Base-by-base conservation (phyloP, 805 yeast genomes). In the Ogataea nonfermentans region DNA sequence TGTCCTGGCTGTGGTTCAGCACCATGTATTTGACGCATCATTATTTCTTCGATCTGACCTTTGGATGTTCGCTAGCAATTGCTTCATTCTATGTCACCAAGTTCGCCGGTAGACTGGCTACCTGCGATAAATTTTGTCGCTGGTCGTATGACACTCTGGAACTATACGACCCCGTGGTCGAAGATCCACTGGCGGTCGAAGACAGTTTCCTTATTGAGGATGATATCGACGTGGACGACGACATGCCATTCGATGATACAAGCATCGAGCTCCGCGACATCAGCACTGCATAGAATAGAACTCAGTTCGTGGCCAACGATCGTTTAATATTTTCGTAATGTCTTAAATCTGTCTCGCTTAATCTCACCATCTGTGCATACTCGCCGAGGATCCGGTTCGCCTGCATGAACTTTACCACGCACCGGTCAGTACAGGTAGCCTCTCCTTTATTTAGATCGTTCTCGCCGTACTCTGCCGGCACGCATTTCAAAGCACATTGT, bases 21-120 rank as follows among this genome's bases (percentile, higher is more conserved):
- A 93, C 98, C 11, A 91, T 91, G 99, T 91, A 91, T 63, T 73
- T 91, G 56, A 91, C 97, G 0, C 99, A 91, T 64, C 99, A 91
- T 65, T 91, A 91, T 62, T 93, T 93, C 57, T 79, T 91, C 44
- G 98, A 91, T 60, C 76, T 91, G 37, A 86, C 87, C 55, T 91
- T 87, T n/a, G 99, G 99, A 15, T 91, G 96, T 2, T 74, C 79
- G n/a, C 69, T 93, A 41, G 79, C 95, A 0, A 73, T 81, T 44
- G 61, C 75, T 11, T 80, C 85, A 23, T 90, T 87, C 62, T 71
- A 75, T 46, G 74, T 80, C 51, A 79, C 87, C 38, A 81, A 79
- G 57, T 77, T 82, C 53, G 73, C 72, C 43, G 51, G 51, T 6
- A 37, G 47, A 20, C 41, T 50, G 15, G 40, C 54, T 10, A 17